Conservation (phyloP, 257 asterid genomes). For the Nicotiana knightiana region DNA sequence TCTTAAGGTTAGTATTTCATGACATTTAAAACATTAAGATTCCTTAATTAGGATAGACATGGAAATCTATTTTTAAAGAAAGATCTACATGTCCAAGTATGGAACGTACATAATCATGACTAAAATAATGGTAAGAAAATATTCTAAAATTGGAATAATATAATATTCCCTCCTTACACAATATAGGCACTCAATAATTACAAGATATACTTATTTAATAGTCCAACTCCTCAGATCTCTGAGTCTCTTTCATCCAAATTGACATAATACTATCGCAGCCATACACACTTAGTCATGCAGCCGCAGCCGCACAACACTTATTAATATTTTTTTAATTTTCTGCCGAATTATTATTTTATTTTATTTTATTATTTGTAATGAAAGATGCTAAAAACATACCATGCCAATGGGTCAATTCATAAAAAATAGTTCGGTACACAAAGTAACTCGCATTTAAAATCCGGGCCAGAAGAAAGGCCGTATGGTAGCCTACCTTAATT, state of each 20-base stretch:
- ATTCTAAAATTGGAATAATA: not conserved
- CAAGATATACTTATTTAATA: not conserved
- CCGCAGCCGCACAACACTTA: not conserved
- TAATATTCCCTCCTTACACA: not conserved
- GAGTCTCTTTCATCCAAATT: not conserved
- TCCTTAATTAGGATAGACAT: not conserved
- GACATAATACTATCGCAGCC: not conserved
- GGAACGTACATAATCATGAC: not conserved
- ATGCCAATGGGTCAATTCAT: not conserved
- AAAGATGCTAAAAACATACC: not conserved
- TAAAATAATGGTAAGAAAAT: not conserved
- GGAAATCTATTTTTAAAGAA: not conserved
- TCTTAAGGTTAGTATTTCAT: not conserved
- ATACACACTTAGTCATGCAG: not conserved
- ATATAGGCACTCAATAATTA: not conserved
- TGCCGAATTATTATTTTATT: not conserved
- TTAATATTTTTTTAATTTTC: not conserved
- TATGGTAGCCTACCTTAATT: too few relatives aligned
- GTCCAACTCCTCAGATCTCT: not conserved
- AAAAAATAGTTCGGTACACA: too few relatives aligned
- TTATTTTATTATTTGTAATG: not conserved
- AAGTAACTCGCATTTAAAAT: fast-evolving
- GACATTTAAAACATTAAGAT: not conserved
- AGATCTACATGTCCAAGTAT: not conserved
- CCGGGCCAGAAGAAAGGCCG: too few relatives aligned